Evolutionary conservation across 2,329 filamentous ascomycete species (phyloP).

Genomic region (Phyllosticta ampelicida): DNA sequence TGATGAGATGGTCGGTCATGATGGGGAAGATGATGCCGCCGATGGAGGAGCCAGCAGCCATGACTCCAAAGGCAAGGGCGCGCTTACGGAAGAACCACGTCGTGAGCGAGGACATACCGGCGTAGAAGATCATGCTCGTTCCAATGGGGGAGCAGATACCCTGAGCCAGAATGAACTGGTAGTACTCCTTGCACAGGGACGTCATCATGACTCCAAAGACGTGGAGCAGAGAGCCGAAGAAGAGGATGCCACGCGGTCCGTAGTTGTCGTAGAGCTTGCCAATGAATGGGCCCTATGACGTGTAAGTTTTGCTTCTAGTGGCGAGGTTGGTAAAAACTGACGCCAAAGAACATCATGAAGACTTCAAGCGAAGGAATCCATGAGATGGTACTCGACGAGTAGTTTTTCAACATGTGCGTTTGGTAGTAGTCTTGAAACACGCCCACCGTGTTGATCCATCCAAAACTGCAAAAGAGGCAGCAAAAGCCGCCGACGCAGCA

Average conservation of each 20-base stretch:
- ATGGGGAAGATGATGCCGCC: conserved; percentile 52
- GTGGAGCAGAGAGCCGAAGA: conserved; percentile 44
- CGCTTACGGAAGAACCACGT: conserved; percentile 43
- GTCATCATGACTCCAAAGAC: conserved; percentile 56
- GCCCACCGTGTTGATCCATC: conserved; percentile 35
- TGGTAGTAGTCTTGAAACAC: conserved; percentile 40
- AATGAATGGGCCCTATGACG: conserved; percentile 44
- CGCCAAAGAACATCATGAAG: conserved; percentile 41
- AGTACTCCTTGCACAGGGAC: conserved; percentile 44
- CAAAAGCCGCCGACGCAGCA: conserved; percentile 29
- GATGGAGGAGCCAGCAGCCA: conserved; percentile 35
- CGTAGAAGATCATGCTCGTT: conserved; percentile 40
- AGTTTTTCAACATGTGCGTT: conserved; percentile 28
- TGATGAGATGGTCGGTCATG: conserved; percentile 47
- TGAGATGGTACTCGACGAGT: conserved; percentile 31
- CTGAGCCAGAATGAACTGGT: conserved; percentile 45
- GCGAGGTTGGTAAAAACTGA: conserved; percentile 20
- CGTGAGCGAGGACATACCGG: conserved; percentile 31
- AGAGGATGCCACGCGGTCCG: conserved; percentile 47
- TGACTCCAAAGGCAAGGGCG: conserved; percentile 37
- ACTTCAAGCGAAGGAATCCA: conserved; percentile 37
- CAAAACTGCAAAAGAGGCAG: conserved; percentile 25
- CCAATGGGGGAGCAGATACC: conserved; percentile 43
- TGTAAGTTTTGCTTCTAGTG: background rate
- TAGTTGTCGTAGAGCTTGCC: conserved; percentile 54